Evolutionary conservation across 2,329 filamentous ascomycete genomes (phyloP), one percentile per base, ranked within the genome.

Genomic region (Arthrobotrys pseudoclavata): DNA sequence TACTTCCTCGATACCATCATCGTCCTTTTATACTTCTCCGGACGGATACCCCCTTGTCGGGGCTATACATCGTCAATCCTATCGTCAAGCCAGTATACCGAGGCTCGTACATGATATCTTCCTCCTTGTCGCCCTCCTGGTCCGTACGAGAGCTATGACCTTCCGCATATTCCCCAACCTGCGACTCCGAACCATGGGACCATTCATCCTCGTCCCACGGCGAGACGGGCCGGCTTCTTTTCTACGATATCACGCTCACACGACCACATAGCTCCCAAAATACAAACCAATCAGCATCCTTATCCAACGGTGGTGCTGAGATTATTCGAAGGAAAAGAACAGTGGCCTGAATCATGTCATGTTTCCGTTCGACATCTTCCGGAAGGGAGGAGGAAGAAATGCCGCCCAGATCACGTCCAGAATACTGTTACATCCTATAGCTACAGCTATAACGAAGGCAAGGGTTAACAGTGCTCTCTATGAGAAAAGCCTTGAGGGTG

Each of bases 241-340:
- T 42, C 55, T 4, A 42, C 42, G 55, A 60, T 42, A 60, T 60
- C 55, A 60, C 34, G 22, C 55, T 60, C 55, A 60, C 34, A 60
- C 55, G 55, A 42, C 55, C 55, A 42, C 20, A 60, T 1, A 2
- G n/a, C 34, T n/a, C 10, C 20, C 18, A 18, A 40, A 37, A 60
- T n/a, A 42, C 4, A 20, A 60, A 13, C 20, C 55, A 42, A 40
- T 60, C 55, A 42, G 31, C 20, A 20, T 29, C 40, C 29, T 37
- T 12, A 20, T 22, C 18, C 29, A 20, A 53, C 26, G 13, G 50
- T 13, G 26, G 47, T 24, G 47, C 47, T 9, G 20, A 24, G 22
- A 50, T 13, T 47, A 47, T 47, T 47, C 45, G 45, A 47, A n/a
- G n/a, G 45, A 3, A 47, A 10, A 20, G 10, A 10, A 4, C 20